phyloP scores from a whole-genome alignment of 371 early-diverging fungal species.

The Cokeromyces recurvatus region DNA sequence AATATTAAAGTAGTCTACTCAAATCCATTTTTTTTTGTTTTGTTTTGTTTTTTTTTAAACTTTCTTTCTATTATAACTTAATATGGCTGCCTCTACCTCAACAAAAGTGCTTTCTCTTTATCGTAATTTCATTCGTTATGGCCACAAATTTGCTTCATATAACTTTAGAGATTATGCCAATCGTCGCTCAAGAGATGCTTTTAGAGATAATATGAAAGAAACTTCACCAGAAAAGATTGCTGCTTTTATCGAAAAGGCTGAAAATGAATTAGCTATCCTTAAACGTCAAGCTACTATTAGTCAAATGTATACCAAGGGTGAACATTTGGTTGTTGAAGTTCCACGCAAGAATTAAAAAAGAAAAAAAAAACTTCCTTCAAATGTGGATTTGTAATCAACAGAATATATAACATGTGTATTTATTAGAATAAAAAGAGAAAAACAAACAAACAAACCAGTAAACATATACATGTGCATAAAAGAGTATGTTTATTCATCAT shows the following conservation, averaged over 20 bases:
- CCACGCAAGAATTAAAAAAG: not conserved
- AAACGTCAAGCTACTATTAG: conserved; percentile 66
- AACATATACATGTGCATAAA: too few species aligned
- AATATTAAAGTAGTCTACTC: not conserved
- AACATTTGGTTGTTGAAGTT: conserved; percentile 59
- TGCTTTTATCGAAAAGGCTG: conserved; percentile 47
- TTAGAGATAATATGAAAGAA: conserved; percentile 54
- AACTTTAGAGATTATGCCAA: conserved; percentile 71
- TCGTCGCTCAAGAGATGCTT: conserved; percentile 64
- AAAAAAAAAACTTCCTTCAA: too few species aligned
- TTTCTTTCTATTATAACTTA: not conserved
- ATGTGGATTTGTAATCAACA: too few species aligned
- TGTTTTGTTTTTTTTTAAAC: too few species aligned
- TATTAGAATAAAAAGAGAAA: too few species aligned
- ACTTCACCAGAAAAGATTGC: conserved; percentile 53
- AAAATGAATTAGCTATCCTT: conserved; percentile 56
- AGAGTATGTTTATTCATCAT: too few species aligned
- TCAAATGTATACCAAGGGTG: conserved; percentile 49
- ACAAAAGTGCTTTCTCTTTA: conserved; percentile 58
- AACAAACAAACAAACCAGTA: too few species aligned
- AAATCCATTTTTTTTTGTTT: not conserved
- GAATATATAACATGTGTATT: too few species aligned
- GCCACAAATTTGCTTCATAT: conserved; percentile 61
- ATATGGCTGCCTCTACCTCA: conserved; percentile 20
- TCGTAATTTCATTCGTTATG: conserved; percentile 58